Percentiles rank a stretch among this genome's conserved stretches.
These are phyloP conservation scores for Dryas octopetala DNA, from an alignment of 306 rosid genomes.

Conservation along the genomic window DNA sequence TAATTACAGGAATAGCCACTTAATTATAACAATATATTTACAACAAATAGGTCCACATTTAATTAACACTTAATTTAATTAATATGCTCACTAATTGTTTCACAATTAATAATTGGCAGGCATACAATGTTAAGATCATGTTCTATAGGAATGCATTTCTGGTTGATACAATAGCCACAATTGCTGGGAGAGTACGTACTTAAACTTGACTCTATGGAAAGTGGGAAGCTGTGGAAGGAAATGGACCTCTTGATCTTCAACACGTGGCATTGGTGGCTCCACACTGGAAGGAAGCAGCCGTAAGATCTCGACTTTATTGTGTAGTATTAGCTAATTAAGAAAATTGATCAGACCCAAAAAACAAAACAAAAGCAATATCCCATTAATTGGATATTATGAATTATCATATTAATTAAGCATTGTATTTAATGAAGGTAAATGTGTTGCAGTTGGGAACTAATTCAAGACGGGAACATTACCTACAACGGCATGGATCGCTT, in stretches of 20 bases:
- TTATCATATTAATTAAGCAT: too few relatives aligned
- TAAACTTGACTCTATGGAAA: too few relatives aligned
- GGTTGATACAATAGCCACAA: slow-evolving; percentile 33
- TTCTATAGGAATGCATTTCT: slow-evolving; percentile 43
- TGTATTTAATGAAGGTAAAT: neutral
- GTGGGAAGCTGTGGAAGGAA: slow-evolving; percentile 32
- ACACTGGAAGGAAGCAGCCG: too few relatives aligned
- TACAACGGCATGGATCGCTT: slow-evolving; percentile 66
- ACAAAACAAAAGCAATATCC: too few relatives aligned
- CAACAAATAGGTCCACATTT: neutral
- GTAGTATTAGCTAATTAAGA: too few relatives aligned
- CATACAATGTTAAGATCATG: slow-evolving; percentile 29
- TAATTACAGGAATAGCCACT: too few relatives aligned
- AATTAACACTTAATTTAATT: too few relatives aligned
- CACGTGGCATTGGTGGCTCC: slow-evolving; percentile 66
- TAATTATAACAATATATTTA: too few relatives aligned
- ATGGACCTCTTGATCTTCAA: slow-evolving; percentile 41
- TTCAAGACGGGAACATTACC: slow-evolving; percentile 37
- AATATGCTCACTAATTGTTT: too few relatives aligned
- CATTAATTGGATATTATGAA: too few relatives aligned
- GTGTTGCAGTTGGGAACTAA: slow-evolving; percentile 61
- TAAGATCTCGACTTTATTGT: neutral
- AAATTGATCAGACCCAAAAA: too few relatives aligned
- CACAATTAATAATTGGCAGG: slow-evolving; percentile 19
- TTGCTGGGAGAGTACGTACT: slow-evolving; percentile 27